Evolutionary conservation across 306 rosid genomes (phyloP).

Genomic region (Acmispon strigosus): DNA sequence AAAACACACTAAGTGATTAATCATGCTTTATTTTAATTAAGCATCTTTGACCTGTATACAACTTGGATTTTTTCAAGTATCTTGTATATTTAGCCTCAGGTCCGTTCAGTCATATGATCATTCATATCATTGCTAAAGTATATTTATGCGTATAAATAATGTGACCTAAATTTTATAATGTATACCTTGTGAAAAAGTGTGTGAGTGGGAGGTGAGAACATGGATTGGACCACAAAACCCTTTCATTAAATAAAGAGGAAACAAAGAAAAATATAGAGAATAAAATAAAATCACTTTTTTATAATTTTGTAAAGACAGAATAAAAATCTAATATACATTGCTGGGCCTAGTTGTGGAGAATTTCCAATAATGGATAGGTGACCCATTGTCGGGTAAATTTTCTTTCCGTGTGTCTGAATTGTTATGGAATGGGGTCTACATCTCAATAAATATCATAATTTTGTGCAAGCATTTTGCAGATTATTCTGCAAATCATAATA

Average conservation of each 20-base stretch:
- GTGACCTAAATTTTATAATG: background rate
- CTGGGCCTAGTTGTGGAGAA: conserved; percentile 35
- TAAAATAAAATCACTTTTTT: conserved; percentile 7
- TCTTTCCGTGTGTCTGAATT: conserved; percentile 40
- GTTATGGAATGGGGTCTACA: conserved; percentile 38
- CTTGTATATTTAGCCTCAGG: conserved; percentile 1
- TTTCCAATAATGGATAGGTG: conserved; percentile 44
- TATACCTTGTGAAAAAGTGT: conserved; percentile 23
- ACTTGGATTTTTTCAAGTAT: conserved; percentile 10
- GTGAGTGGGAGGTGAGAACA: conserved; percentile 33
- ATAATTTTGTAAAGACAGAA: conserved; percentile 17
- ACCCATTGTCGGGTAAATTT: conserved; percentile 39
- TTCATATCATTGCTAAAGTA: conserved; percentile 24
- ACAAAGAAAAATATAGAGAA: background rate
- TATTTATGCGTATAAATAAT: conserved; percentile 7
- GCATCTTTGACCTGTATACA: conserved; percentile 29
- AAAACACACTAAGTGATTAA: no score
- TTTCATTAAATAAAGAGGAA: conserved; percentile 18
- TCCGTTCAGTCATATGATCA: conserved; percentile 22
- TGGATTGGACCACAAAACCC: conserved; percentile 40
- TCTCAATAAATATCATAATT: conserved; percentile 25
- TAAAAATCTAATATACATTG: conserved; percentile 22
- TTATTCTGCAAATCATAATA: conserved; percentile 25
- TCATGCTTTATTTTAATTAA: background rate
- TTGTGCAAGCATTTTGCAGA: conserved; percentile 18